Evolutionary conservation across 371 early-diverging fungal species (phyloP).

Genomic region (Parasitella parasitica): DNA sequence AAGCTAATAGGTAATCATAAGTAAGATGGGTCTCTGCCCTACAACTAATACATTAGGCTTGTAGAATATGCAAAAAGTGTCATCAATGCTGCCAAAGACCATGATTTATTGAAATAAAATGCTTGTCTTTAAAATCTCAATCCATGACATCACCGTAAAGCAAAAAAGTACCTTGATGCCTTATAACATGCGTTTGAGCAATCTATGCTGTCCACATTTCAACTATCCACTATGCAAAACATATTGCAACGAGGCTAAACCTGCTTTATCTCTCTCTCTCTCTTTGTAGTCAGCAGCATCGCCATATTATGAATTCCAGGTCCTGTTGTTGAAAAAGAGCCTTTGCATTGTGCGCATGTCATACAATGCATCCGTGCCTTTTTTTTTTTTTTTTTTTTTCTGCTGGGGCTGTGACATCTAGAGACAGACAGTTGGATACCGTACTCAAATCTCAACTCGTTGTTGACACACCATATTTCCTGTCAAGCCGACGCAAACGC

Average conservation of each 20-base stretch:
- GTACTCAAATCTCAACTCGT: background rate
- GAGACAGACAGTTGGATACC: no score
- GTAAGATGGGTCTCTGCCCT: background rate
- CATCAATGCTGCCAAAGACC: background rate
- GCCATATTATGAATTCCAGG: background rate
- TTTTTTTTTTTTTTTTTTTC: background rate
- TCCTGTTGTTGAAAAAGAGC: no score
- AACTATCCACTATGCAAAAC: no score
- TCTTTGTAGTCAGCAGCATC: no score
- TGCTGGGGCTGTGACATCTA: background rate
- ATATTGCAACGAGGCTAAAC: no score
- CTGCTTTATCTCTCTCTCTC: no score
- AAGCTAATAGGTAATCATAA: background rate
- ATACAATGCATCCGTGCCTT: background rate
- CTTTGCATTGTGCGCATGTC: background rate
- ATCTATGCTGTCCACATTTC: no score
- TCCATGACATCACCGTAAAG: background rate
- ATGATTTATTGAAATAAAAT: background rate
- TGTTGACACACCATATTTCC: background rate
- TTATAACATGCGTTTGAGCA: no score
- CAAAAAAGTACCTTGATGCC: background rate
- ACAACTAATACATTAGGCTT: background rate
- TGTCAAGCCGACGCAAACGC: background rate
- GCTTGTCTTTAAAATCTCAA: background rate
- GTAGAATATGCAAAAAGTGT: background rate